These are phyloP conservation scores for Borealophlyctis nickersoniae DNA, from an alignment of 192 early-diverging fungal species.

Conservation along the genomic window DNA sequence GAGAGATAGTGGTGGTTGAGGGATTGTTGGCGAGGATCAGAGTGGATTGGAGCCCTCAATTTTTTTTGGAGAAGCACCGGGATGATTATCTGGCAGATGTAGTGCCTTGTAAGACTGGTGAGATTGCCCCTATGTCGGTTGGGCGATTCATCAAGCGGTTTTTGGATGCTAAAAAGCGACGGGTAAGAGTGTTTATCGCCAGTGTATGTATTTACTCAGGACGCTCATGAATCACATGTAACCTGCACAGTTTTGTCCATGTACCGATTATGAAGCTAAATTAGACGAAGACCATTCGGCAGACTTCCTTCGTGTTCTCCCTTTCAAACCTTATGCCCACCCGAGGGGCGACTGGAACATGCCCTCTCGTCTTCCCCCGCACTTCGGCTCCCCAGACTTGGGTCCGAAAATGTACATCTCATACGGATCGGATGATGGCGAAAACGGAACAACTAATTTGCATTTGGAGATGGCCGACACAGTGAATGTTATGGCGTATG, in stretches of 20 bases:
- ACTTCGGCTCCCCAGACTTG: constrained; percentile 61
- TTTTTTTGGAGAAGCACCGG: constrained; percentile 38
- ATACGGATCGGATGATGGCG: constrained; percentile 48
- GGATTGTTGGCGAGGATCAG: constrained; percentile 11
- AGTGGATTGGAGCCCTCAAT: constrained; percentile 32
- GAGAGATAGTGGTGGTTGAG: constrained; percentile 27
- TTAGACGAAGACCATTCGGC: constrained; percentile 52
- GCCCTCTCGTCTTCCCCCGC: constrained; percentile 48
- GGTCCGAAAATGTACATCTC: constrained; percentile 77
- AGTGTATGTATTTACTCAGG: no score
- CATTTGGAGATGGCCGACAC: constrained; percentile 80
- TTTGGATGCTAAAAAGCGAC: constrained; percentile 31
- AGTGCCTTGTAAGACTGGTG: constrained; percentile 44
- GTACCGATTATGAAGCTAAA: constrained; percentile 63
- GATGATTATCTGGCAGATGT: constrained; percentile 44
- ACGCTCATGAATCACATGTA: no score
- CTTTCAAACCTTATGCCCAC: constrained; percentile 54
- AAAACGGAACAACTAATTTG: constrained; percentile 67
- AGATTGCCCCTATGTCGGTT: constrained; percentile 20
- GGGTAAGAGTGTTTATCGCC: constrained; percentile 5
- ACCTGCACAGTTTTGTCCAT: background rate
- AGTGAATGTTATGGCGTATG: constrained; percentile 70
- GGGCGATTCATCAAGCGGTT: constrained; percentile 51
- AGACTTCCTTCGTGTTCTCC: constrained; percentile 55
- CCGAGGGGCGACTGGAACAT: constrained; percentile 56